phyloP scores from a whole-genome alignment of 2,329 filamentous ascomycete species.

The Trichoderma citrinoviride region DNA sequence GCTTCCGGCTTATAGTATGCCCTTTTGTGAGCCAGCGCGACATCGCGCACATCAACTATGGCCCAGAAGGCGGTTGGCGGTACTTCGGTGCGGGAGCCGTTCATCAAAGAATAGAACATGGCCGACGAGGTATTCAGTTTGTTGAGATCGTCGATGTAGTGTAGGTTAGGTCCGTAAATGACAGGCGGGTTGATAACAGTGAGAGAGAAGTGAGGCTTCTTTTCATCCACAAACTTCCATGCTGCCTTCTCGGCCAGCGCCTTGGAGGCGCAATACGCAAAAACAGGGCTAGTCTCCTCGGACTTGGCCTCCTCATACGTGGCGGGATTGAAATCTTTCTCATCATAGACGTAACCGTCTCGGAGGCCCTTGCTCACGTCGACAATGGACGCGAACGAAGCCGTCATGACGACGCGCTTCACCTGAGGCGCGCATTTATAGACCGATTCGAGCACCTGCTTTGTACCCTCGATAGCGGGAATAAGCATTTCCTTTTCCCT shows the following conservation, averaged over 20 bases:
- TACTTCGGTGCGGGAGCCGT: constrained; percentile 30
- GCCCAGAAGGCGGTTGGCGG: constrained; percentile 24
- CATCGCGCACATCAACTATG: constrained; percentile 33
- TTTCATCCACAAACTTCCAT: constrained; percentile 31
- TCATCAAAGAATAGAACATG: constrained; percentile 32
- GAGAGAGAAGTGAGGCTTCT: constrained; percentile 30
- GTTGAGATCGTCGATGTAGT: constrained; percentile 22
- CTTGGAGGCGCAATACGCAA: constrained; percentile 26
- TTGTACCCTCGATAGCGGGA: constrained; percentile 14
- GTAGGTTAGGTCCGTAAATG: constrained; percentile 29
- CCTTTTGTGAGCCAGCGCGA: constrained; percentile 31
- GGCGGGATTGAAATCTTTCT: constrained; percentile 44
- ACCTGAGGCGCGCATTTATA: constrained; percentile 28
- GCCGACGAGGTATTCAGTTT: constrained; percentile 29
- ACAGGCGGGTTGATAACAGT: constrained; percentile 30
- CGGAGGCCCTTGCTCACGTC: constrained; percentile 28
- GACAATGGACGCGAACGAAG: constrained; percentile 44
- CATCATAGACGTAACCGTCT: constrained; percentile 36
- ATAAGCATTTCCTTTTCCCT: constrained; percentile 14
- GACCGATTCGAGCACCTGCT: background rate
- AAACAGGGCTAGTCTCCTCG: background rate
- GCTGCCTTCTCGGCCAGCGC: constrained; percentile 30
- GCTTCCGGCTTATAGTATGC: constrained; percentile 25
- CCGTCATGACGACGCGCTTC: constrained; percentile 44
- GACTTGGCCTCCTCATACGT: constrained; percentile 34